These are phyloP conservation scores for Chytridium lagenaria DNA, from an alignment of 371 early-diverging fungal genomes.

Conservation along the genomic window DNA sequence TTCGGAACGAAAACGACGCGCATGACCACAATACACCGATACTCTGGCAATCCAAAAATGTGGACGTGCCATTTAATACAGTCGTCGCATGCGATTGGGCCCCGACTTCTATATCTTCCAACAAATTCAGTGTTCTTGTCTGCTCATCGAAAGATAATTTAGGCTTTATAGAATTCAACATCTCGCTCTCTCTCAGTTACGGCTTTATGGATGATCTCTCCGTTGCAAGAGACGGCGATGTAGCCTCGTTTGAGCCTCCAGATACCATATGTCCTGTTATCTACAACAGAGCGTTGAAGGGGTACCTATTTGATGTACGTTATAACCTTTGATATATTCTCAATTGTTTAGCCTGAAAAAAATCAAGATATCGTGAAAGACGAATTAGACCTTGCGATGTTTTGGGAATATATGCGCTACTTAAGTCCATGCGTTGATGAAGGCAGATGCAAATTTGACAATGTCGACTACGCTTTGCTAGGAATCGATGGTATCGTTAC, in stretches of 20 bases:
- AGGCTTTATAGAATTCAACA: background rate
- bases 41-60: background rate
- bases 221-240: background rate
- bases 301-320: background rate
- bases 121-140: background rate
- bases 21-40: background rate
- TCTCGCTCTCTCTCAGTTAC: background rate
- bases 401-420: background rate
- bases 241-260: background rate
- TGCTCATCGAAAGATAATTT: slow-evolving; percentile 1
- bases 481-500: background rate
- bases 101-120: background rate
- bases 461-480: background rate
- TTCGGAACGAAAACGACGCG: too few species aligned
- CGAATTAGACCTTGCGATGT: background rate
- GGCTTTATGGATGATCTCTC: background rate
- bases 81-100: background rate
- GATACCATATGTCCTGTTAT: background rate
- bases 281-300: background rate
- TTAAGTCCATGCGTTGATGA: background rate
- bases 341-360: background rate
- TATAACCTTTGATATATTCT: background rate
- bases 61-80: background rate
- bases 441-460: background rate
- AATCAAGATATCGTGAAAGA: background rate